Evolutionary conservation across 2,329 filamentous ascomycete genomes (phyloP), one percentile per base, ranked within the genome.

Genomic region (Beauveria brongniartii): DNA sequence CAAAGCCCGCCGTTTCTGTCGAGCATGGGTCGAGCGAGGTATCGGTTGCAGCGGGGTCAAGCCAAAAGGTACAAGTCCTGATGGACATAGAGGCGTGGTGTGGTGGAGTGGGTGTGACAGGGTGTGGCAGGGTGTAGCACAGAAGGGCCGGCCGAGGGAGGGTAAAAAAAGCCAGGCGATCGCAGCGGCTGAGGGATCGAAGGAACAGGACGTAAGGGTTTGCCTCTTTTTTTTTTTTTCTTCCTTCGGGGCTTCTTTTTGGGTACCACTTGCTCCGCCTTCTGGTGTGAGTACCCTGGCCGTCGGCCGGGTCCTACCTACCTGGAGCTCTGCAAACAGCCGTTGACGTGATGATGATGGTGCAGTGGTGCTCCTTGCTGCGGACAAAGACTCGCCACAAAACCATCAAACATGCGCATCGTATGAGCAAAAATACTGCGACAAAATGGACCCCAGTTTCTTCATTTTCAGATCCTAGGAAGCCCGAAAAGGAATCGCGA

Each of bases 1-100:
- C 44, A 58, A 59, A 59, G 48, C 47, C 34, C 56, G 56, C 46
- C 56, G 37, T 51, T 59, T 59, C 44, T 59, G 44, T 58, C 37
- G 55, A 18, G 54, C 54, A 58, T 40, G 55, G 46, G 34, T 14
- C 20, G 22, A 22, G 16, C 41, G 7, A 50, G 16, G 55, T 58
- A 58, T 18, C 55, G 4, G 24, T 14, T 20, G 46, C 44, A n/a
- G 30, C 41, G 30, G 30, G 8, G 14, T 5, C 16, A 22, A 22
- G 46, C 44, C 26, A 48, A 58, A 58, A 50, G 55, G 30, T 57
- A 57, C 55, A 34, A 47, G 18, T 3, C 24, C 8, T n/a, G 28
- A 43, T 57, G 43, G 43, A 37, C 24, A 18, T 5, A 47, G 18
- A 55, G 26, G 51, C 30, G 24, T 55, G 53, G 41, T 16, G 26